Evolutionary conservation across 148 eudicot genomes (phyloP), one percentile per base, ranked within the genome.

Genomic region (Cornus florida): DNA sequence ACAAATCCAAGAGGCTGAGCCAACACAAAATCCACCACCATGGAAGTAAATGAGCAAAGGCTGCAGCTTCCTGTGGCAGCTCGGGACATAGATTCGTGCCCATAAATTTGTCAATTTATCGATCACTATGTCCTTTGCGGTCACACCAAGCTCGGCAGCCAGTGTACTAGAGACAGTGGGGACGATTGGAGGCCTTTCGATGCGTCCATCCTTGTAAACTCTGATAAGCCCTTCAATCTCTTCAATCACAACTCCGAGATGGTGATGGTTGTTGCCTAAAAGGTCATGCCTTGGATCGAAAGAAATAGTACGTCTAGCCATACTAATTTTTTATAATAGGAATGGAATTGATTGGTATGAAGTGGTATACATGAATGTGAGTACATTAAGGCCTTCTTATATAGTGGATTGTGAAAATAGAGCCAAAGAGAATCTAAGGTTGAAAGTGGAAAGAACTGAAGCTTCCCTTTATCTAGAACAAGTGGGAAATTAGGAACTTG

Each of bases 11-110:
- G 92, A 79, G 0, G 98, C 84, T 1, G 98, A 90, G 48, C 97
- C 98, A 32, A 94, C 98, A 72, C 94, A 94, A 50, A 94, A 94
- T 53, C 98, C 98, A 6, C 98, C 98, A 16, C 98, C 98, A 22
- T 94, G 97, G 77, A 92, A 94, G 85, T 94, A 94, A 60, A 90
- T 78, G 1, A 94, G 77, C 50, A 91, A 57, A 65, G 94, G 93
- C 28, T 28, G 28, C 28, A 72, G 85, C 72, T 83, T 88, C 12
- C n/a, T 48, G 28, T 43, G 9, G 20, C 46, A 66, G 70, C 67
- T 79, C 4, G 92, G 90, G 50, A 81, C 84, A 67, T 92, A 92
- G 56, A 92, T 16, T 20, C 95, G 93, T 9, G 85, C 87, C 92
- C 92, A 92, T 76, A 90, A 28, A 67, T 86, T 87, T 6, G 85